Evolutionary conservation across 2,329 filamentous ascomycete species (phyloP), one percentile per base, ranked within the genome.

Genomic region (Penicillium sclerotiorum): DNA sequence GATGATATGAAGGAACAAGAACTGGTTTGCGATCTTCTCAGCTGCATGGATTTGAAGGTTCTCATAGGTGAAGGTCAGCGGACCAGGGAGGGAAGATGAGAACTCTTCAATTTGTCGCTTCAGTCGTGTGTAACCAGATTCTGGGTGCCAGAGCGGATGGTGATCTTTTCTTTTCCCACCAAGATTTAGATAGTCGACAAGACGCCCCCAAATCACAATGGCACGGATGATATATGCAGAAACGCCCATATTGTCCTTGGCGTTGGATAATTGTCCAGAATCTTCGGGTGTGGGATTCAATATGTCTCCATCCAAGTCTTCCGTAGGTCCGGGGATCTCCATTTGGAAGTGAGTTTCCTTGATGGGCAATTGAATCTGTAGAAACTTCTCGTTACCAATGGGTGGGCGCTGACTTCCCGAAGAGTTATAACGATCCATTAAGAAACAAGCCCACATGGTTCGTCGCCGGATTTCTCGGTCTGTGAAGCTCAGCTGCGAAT

Each of bases 401-500:
- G 90, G 89, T 17, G 94, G 94, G 30, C 93, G 82, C 63, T 96
- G 92, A 2, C 90, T 95, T 2, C 94, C 93, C 1, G 92, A 96
- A 0, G 93, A 96, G 71, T 95, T 96, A 77, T 96, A 96, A 0
- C 93, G 85, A 68, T 99, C 94, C 92, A 97, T 96, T 49, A 96
- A 72, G 64, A 96, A 96, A 67, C 93, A 97, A 11, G 92, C 89
- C 94, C 94, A 99, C 93, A 99, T 97, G 2, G 91, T 94, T 49
- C 94, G 83, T 59, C 94, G 80, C 52, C 94, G 83, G 46, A 97
- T 96, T 69, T 99, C 94, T 22, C 90, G 87, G 68, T 97, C 94
- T 13, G 92, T 90, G 60, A 94, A 94, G 66, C 90, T 96, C 45
- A 94, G 80, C 55, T 87, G 83, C 2, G 80, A 79, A 11, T 76